phyloP scores from a whole-genome alignment of 257 asterid species.

The Nicotiana noctiflora region DNA sequence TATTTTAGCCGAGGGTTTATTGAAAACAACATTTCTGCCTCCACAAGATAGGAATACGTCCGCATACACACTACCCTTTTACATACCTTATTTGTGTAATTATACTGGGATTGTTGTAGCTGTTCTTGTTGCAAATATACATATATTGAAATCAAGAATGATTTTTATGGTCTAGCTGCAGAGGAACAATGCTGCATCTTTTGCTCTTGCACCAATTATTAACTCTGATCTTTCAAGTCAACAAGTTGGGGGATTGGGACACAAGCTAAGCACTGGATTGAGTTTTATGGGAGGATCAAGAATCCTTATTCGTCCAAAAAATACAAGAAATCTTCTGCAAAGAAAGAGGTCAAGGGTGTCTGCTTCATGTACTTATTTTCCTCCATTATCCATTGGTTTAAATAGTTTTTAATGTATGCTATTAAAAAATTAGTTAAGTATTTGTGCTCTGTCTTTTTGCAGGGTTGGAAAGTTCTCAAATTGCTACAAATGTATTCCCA shows the following conservation, averaged over 20 bases:
- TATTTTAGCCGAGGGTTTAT: too few relatives aligned
- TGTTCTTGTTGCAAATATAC: too few relatives aligned
- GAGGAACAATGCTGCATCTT: slow-evolving; percentile 18
- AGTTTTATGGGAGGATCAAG: slow-evolving; percentile 38
- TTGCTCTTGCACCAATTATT: slow-evolving; percentile 17
- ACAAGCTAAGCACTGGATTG: slow-evolving; percentile 17
- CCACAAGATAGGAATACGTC: too few relatives aligned
- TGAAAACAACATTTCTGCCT: too few relatives aligned
- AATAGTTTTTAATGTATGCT: neutral
- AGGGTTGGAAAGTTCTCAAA: slow-evolving; percentile 56
- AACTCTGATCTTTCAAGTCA: slow-evolving; percentile 16
- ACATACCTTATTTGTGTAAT: too few relatives aligned
- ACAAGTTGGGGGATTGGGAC: slow-evolving; percentile 16
- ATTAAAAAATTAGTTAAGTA: neutral
- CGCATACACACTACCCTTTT: too few relatives aligned
- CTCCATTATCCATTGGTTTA: neutral
- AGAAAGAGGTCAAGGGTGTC: slow-evolving; percentile 29
- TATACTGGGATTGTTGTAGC: too few relatives aligned
- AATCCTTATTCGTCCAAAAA: slow-evolving; percentile 16
- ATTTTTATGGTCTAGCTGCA: slow-evolving; percentile 15
- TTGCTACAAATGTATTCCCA: slow-evolving; percentile 63
- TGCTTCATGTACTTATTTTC: slow-evolving; percentile 53
- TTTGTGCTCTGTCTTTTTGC: slow-evolving; percentile 8
- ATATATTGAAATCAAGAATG: neutral
- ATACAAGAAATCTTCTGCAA: slow-evolving; percentile 10